These are phyloP conservation scores for Solanum corneliomulleri DNA, from an alignment of 257 asterid genomes.

Conservation along the genomic window DNA sequence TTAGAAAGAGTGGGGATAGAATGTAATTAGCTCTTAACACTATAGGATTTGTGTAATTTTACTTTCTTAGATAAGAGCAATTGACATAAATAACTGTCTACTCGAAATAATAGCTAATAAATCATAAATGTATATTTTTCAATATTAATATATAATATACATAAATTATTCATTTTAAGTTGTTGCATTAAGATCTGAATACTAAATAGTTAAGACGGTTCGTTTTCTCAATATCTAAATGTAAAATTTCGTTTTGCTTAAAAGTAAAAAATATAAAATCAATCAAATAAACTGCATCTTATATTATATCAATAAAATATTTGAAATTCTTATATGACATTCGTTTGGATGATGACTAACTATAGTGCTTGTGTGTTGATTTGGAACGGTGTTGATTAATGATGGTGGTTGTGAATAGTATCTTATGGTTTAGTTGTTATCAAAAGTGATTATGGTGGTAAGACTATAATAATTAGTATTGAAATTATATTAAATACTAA, in stretches of 20 bases:
- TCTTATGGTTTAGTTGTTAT: too few species aligned
- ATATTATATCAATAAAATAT: background rate
- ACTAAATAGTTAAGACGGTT: background rate
- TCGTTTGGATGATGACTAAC: background rate
- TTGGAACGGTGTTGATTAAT: background rate
- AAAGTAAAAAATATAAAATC: too few species aligned
- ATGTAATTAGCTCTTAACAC: background rate
- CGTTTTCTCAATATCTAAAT: background rate
- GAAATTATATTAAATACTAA: too few species aligned
- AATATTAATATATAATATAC: too few species aligned
- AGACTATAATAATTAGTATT: too few species aligned
- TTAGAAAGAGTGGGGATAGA: background rate
- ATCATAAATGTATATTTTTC: too few species aligned
- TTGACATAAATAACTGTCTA: background rate
- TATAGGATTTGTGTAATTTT: too few species aligned
- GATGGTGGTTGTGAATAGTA: background rate
- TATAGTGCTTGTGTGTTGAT: background rate
- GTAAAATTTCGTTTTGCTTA: background rate
- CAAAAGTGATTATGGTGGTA: background rate
- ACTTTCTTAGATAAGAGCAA: background rate
- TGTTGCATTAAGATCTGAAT: too few species aligned
- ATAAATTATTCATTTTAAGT: background rate
- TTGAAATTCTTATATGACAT: too few species aligned
- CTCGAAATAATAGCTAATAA: background rate
- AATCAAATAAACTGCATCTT: too few species aligned